phyloP scores from a whole-genome alignment of 2,329 filamentous ascomycete species.

The Talaromyces sp. region DNA sequence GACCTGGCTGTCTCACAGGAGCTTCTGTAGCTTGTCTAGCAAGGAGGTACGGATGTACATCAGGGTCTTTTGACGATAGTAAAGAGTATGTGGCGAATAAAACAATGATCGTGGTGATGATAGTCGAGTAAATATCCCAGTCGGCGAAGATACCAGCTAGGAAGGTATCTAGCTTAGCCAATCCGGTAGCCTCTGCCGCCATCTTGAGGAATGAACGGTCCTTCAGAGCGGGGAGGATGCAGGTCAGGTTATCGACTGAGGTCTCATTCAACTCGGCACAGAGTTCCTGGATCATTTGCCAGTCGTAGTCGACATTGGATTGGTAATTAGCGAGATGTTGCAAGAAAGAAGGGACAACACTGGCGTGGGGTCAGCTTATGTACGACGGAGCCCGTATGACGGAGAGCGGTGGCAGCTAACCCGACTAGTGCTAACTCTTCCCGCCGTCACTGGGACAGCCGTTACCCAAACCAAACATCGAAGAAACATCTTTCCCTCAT shows the following conservation, averaged over 20 bases:
- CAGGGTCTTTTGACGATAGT: slow-evolving; percentile 71
- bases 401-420: not conserved
- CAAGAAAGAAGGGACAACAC: not conserved
- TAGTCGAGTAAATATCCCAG: slow-evolving; percentile 79
- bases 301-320: not conserved
- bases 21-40: slow-evolving; percentile 77
- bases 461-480: not conserved
- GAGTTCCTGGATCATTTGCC: slow-evolving; percentile 17
- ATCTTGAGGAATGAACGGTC: slow-evolving; percentile 25
- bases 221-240: slow-evolving; percentile 11
- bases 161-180: slow-evolving; percentile 68
- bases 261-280: slow-evolving; percentile 16
- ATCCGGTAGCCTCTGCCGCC: slow-evolving; percentile 49
- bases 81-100: slow-evolving; percentile 68
- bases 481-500: not conserved
- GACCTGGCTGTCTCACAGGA: slow-evolving; percentile 74
- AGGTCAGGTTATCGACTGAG: slow-evolving; percentile 12
- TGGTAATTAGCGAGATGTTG: not conserved
- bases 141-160: slow-evolving; percentile 67
- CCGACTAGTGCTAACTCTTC: not conserved
- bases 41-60: slow-evolving; percentile 87
- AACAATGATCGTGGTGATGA: slow-evolving; percentile 64
- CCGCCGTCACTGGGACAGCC: slow-evolving; percentile 5
- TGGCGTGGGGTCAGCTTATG: slow-evolving; percentile 1
- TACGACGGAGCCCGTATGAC: not conserved